Conservation (phyloP, 2,329 filamentous ascomycete genomes). For the Chaetomium strumarium region DNA sequence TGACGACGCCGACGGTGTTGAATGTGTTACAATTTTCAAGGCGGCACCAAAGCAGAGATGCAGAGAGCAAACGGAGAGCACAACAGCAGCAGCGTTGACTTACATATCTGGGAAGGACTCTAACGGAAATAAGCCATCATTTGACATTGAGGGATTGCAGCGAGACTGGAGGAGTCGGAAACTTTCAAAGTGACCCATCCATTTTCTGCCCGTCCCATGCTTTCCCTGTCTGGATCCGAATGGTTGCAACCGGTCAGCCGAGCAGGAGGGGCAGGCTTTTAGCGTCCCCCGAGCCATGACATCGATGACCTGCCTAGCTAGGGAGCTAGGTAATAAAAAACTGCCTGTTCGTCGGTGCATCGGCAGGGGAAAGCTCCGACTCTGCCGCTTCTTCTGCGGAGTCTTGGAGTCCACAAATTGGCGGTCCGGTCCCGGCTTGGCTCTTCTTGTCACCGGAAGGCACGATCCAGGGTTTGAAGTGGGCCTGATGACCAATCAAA, state of each 20-base stretch:
- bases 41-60: not conserved
- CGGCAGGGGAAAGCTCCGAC: constrained; percentile 5
- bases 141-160: not conserved
- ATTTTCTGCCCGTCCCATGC: not conserved
- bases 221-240: not conserved
- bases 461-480: no score
- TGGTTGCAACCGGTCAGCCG: not conserved
- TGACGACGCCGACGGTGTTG: not conserved
- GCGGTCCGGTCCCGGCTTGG: constrained; percentile 4
- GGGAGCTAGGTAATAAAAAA: no score
- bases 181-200: not conserved
- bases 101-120: not conserved
- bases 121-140: not conserved
- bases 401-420: not conserved
- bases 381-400: not conserved
- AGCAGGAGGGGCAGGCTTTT: not conserved
- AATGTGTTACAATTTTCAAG: not conserved
- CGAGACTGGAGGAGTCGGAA: not conserved
- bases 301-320: not conserved
- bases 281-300: constrained; percentile 6
- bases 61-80: not conserved
- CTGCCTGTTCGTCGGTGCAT: not conserved
- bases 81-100: not conserved
- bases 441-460: not conserved
- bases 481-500: not conserved